Conservation (phyloP, 2,329 filamentous ascomycete species). For the Anthostomella pinea region DNA sequence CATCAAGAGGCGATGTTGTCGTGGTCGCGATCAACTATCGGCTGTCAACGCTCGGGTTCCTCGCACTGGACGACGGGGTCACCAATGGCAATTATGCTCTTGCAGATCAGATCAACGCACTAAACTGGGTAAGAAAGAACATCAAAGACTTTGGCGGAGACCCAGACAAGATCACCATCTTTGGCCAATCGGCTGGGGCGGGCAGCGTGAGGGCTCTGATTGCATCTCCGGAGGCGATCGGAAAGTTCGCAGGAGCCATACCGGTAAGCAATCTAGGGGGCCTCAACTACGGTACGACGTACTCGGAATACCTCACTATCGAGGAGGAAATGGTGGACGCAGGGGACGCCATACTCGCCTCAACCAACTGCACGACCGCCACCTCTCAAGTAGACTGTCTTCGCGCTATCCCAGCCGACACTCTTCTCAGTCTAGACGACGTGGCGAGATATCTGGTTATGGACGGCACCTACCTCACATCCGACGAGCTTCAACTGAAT, state of each 20-base stretch:
- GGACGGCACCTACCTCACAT: constrained; percentile 53
- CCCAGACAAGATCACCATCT: constrained; percentile 53
- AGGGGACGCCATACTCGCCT: constrained; percentile 49
- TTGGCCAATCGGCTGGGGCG: constrained; percentile 54
- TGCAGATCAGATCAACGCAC: constrained; percentile 46
- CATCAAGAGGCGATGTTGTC: constrained; percentile 57
- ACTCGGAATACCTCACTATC: constrained; percentile 58
- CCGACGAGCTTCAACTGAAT: constrained; percentile 45
- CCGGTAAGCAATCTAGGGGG: constrained; percentile 40
- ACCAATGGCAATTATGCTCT: constrained; percentile 49
- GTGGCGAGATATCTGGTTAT: constrained; percentile 54
- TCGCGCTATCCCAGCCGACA: constrained; percentile 41
- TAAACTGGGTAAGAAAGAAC: constrained; percentile 50
- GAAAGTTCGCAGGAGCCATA: constrained; percentile 48
- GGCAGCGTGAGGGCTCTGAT: constrained; percentile 49
- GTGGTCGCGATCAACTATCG: constrained; percentile 61
- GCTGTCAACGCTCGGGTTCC: constrained; percentile 54
- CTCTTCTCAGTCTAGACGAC: constrained; percentile 38
- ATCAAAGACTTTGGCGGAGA: constrained; percentile 56
- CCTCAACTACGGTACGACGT: constrained; percentile 53
- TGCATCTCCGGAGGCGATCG: constrained; percentile 44
- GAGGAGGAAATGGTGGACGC: constrained; percentile 46
- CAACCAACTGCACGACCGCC: constrained; percentile 49
- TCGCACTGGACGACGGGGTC: constrained; percentile 47
- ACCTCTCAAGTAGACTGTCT: constrained; percentile 52